A percentile compares a stretch with the other conserved stretches of the same genome.
Conservation (phyloP, 306 rosid genomes). For the Mucuna pruriens region DNA sequence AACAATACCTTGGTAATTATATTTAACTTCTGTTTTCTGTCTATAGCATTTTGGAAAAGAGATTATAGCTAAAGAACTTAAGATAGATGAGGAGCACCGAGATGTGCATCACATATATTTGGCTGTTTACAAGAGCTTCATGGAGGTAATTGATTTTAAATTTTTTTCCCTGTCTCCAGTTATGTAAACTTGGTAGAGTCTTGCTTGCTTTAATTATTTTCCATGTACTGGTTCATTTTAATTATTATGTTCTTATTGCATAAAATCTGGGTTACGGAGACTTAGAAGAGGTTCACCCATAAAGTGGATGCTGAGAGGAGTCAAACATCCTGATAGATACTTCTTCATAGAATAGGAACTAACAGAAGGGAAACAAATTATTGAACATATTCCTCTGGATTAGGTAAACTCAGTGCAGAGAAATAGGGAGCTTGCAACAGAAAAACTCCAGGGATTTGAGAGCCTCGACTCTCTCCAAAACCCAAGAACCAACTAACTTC, state of each 20-base stretch:
- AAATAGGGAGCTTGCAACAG: not conserved
- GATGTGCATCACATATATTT: constrained; percentile 77
- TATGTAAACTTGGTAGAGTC: not conserved
- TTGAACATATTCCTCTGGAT: not conserved
- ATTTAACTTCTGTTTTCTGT: not conserved
- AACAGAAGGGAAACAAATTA: not conserved
- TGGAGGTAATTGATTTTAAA: constrained; percentile 73
- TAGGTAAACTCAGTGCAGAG: not conserved
- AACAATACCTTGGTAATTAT: constrained; percentile 14
- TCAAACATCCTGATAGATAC: not conserved
- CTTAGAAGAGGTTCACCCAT: not conserved
- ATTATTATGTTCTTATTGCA: not conserved
- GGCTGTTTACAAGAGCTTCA: constrained; percentile 91
- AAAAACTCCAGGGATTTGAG: not conserved
- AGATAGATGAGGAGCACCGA: constrained; percentile 73
- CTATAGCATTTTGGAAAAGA: constrained; percentile 91
- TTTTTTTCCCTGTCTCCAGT: not conserved
- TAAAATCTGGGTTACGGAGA: not conserved
- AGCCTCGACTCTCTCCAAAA: not conserved
- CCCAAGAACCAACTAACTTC: not conserved
- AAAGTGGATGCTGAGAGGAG: not conserved
- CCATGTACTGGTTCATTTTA: not conserved
- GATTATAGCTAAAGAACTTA: constrained; percentile 93
- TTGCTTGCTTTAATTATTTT: constrained; percentile 1
- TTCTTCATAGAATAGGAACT: not conserved